Evolutionary conservation across 306 rosid species (phyloP), one percentile per base, ranked within the genome.

Genomic region (Vigna reflexopilosa): DNA sequence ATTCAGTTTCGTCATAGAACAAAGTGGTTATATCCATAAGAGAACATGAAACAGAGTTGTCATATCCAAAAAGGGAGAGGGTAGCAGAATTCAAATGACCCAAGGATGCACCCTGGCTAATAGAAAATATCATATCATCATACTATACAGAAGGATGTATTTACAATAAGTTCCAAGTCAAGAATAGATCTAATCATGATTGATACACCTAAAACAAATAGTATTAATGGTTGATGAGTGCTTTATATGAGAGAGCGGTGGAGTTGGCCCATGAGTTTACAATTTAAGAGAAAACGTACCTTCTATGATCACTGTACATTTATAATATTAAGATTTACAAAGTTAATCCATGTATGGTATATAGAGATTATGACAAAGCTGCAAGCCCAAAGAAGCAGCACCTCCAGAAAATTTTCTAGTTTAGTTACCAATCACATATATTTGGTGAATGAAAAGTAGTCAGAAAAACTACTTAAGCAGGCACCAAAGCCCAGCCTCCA

Each of bases 401-500:
- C 12, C 75, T 16, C 0, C 48, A 67, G 57, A 78, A 73, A 51
- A 40, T 7, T 74, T 50, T 20, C 38, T 15, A 42, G 48, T 34
- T 58, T 70, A 61, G 45, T 48, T 26, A 5, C 54, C 62, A 70
- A 50, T 75, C 36, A 49, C 48, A 57, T 38, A 30, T 14, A 61
- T 71, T 38, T 59, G 70, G 66, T 24, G 58, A 58, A 56, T 32
- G 81, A 81, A 36, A 36, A 62, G 56, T 54, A 44, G 71, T 22
- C 42, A 36, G 16, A 42, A 45, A 14, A 30, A 38, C 48, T 20
- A 55, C 70, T 85, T 83, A 88, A 48, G 89, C 80, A 49, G 91
- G 85, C 36, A 81, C 65, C 70, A 90, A 77, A 69, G 87, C 56
- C 93, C 88, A 84, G 11, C 84, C 70, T 45, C 88, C 85, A 70